These are phyloP conservation scores for Sarocladiaceae sp. DNA, from an alignment of 2,329 filamentous ascomycete genomes.

Conservation along the genomic window DNA sequence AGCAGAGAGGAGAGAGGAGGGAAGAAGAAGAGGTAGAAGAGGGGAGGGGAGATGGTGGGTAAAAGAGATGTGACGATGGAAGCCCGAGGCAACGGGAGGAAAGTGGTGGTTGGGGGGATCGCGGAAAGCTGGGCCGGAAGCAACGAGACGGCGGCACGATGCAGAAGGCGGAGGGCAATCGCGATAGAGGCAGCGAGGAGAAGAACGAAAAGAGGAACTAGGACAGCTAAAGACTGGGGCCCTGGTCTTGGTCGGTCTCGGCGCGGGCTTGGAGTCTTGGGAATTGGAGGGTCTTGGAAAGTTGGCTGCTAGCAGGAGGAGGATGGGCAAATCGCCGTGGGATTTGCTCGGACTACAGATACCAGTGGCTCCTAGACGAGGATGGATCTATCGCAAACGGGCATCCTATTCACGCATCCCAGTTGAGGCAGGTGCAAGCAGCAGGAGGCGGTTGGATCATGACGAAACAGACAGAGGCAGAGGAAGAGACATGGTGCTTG, in stretches of 20 bases:
- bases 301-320: background rate
- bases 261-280: slow-evolving; percentile 7
- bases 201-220: no score
- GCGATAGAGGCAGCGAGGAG: slow-evolving; percentile 1
- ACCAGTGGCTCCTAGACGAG: no score
- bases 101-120: slow-evolving; percentile 8
- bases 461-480: no score
- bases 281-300: slow-evolving; percentile 6
- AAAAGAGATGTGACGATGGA: slow-evolving; percentile 8
- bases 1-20: no score
- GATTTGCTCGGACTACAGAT: no score
- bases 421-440: no score
- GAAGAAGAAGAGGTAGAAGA: slow-evolving; percentile 7
- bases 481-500: no score
- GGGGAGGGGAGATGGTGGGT: background rate
- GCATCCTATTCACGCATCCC: no score
- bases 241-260: slow-evolving; percentile 8
- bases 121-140: slow-evolving; percentile 4
- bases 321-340: no score
- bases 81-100: slow-evolving; percentile 6
- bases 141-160: slow-evolving; percentile 6
- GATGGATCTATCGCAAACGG: no score
- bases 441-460: no score
- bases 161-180: slow-evolving; percentile 1
- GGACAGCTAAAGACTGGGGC: slow-evolving; percentile 5